A percentile compares a stretch with the other conserved stretches of the same genome.
These are phyloP conservation scores for Nymphaea thermarum DNA, from an alignment of 164 flowering plant genomes.

Conservation along the genomic window DNA sequence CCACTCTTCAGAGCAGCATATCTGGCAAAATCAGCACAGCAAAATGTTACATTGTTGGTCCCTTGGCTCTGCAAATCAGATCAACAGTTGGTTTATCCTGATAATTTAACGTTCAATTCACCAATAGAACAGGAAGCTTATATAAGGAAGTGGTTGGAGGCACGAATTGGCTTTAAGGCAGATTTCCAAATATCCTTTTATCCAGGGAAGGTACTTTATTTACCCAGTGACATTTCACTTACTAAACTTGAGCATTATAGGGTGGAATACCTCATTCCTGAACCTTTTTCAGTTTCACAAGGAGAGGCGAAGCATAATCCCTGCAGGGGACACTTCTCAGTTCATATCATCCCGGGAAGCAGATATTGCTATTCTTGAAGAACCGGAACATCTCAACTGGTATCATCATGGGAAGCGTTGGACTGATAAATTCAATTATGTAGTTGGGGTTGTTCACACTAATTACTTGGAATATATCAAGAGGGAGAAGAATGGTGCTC, in stretches of 20 bases:
- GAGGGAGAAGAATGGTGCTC: constrained; percentile 71
- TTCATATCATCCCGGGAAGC: constrained; percentile 73
- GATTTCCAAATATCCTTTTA: constrained; percentile 86
- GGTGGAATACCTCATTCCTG: neutral
- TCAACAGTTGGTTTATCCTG: constrained; percentile 89
- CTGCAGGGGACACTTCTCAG: constrained; percentile 75
- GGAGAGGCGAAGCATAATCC: constrained; percentile 64
- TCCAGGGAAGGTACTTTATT: constrained; percentile 79
- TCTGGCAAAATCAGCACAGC: constrained; percentile 71
- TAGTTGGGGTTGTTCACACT: constrained; percentile 74
- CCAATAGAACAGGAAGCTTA: constrained; percentile 90
- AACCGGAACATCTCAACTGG: constrained; percentile 81
- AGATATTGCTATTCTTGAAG: constrained; percentile 81
- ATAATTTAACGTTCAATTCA: constrained; percentile 63
- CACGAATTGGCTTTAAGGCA: constrained; percentile 84
- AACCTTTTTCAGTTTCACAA: constrained; percentile 44
- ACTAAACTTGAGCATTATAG: too few relatives aligned
- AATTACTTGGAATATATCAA: constrained; percentile 69
- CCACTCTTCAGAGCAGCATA: constrained; percentile 97
- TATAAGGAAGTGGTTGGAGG: constrained; percentile 88
- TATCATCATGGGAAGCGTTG: constrained; percentile 80
- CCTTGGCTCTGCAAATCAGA: constrained; percentile 96
- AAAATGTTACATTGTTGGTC: constrained; percentile 85
- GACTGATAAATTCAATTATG: constrained; percentile 82
- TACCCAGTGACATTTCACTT: neutral